Percentiles rank a stretch among this genome's conserved stretches.
Evolutionary conservation across 176 grass and related monocot genomes (phyloP).

Genomic region (Oryza meridionalis): DNA sequence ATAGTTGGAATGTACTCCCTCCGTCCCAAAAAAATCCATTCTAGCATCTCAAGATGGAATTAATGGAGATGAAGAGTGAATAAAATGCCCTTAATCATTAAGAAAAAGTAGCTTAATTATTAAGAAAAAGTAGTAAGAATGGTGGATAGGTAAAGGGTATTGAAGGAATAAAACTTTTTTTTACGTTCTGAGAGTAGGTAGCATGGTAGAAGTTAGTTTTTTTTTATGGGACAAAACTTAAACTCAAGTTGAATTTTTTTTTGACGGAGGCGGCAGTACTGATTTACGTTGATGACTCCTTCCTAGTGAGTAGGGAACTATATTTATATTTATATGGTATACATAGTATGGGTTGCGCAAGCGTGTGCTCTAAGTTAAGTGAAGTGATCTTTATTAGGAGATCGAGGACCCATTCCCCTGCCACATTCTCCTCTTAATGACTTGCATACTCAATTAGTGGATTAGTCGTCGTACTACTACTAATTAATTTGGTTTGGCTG

Average conservation of each 20-base stretch:
- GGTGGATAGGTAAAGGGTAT: no score
- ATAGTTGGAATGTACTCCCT: neutral
- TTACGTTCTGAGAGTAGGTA: no score
- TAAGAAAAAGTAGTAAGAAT: no score
- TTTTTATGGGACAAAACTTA: no score
- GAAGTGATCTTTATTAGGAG: slow-evolving; percentile 2
- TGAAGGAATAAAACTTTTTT: no score
- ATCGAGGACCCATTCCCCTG: neutral
- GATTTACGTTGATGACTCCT: neutral
- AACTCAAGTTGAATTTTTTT: no score
- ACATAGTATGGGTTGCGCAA: neutral
- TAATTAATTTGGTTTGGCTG: neutral
- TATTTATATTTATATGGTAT: neutral
- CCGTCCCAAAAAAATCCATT: no score
- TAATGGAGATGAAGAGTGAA: no score
- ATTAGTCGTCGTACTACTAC: neutral
- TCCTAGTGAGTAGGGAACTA: neutral
- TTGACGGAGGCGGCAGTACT: neutral
- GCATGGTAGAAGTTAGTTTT: no score
- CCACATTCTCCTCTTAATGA: neutral
- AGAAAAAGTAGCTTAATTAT: no score
- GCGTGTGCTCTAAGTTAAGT: neutral
- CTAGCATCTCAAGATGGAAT: no score
- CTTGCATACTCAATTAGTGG: neutral
- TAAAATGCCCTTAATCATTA: no score